Evolutionary conservation across 139 green algal species (phyloP).

Genomic region (Volvox africanus): DNA sequence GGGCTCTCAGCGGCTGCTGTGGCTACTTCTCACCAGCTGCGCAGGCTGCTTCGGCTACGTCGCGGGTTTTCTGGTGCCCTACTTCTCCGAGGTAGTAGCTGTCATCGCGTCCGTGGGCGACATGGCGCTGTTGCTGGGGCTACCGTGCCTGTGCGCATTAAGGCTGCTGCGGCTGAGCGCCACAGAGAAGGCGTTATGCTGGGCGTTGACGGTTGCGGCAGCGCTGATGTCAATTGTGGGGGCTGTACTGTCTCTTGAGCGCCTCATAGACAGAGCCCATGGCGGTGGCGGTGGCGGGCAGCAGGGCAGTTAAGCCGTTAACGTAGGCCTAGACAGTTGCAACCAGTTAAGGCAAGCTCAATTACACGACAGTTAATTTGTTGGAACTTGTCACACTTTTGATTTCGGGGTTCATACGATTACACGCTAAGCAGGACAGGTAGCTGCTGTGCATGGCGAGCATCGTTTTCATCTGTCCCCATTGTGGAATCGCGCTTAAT

Average conservation of each 20-base stretch:
- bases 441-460: no score
- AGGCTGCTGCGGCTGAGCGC: slow-evolving; percentile 34
- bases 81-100: slow-evolving; percentile 55
- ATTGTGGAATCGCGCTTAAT: no score
- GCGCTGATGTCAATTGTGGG: slow-evolving; percentile 36
- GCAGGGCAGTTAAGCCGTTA: no score
- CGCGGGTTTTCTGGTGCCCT: slow-evolving; percentile 49
- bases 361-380: no score
- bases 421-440: no score
- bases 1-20: slow-evolving; percentile 35
- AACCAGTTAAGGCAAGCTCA: no score
- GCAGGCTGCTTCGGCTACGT: slow-evolving; percentile 34
- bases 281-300: neutral
- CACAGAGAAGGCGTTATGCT: slow-evolving; percentile 37
- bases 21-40: slow-evolving; percentile 38
- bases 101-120: slow-evolving; percentile 59
- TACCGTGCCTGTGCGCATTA: slow-evolving; percentile 58
- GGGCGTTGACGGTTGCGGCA: slow-evolving; percentile 26
- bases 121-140: slow-evolving; percentile 47
- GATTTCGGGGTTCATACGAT: no score
- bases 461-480: no score
- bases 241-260: slow-evolving; percentile 37
- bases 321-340: no score
- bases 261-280: neutral
- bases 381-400: no score